Conservation (phyloP, 1,284 basidiomycete genomes). For the Quambalaria eucalypti region DNA sequence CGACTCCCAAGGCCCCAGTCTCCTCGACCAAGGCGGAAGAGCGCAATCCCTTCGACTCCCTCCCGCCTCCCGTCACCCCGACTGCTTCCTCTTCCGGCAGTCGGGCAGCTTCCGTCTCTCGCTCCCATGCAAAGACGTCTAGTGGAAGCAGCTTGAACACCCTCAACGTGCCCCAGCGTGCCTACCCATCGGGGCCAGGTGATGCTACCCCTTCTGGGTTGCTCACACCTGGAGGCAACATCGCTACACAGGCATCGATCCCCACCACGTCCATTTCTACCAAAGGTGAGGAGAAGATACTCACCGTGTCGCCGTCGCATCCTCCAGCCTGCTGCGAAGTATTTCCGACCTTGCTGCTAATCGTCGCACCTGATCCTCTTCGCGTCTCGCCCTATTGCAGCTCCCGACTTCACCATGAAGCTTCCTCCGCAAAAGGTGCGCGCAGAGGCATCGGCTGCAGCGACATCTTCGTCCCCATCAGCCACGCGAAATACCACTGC, state of each 20-base stretch:
- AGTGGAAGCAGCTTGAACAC: slow-evolving; percentile 6
- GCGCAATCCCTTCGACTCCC: slow-evolving; percentile 36
- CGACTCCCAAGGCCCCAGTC: slow-evolving; percentile 28
- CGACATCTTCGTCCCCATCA: neutral
- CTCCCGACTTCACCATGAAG: slow-evolving; percentile 44
- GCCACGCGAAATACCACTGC: slow-evolving; percentile 33
- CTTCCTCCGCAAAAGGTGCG: slow-evolving; percentile 35
- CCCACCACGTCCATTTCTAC: slow-evolving; percentile 35
- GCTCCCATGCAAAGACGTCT: slow-evolving; percentile 21
- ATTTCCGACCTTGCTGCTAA: too few species aligned
- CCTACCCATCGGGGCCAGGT: too few species aligned
- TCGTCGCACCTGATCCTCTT: neutral
- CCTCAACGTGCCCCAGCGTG: neutral
- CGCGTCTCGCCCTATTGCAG: neutral
- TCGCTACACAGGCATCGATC: slow-evolving; percentile 28
- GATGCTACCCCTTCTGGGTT: slow-evolving; percentile 26
- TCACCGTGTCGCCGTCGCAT: neutral
- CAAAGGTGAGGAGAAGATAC: slow-evolving; percentile 10
- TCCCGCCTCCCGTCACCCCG: slow-evolving; percentile 9
- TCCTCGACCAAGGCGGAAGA: slow-evolving; percentile 26
- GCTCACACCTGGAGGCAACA: slow-evolving; percentile 30
- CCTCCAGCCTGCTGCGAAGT: neutral
- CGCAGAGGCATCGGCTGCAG: slow-evolving; percentile 3
- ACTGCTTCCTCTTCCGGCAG: too few species aligned
- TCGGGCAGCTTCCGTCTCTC: slow-evolving; percentile 6